Evolutionary conservation across 257 asterid genomes (phyloP).

Genomic region (Solanum pennellii): DNA sequence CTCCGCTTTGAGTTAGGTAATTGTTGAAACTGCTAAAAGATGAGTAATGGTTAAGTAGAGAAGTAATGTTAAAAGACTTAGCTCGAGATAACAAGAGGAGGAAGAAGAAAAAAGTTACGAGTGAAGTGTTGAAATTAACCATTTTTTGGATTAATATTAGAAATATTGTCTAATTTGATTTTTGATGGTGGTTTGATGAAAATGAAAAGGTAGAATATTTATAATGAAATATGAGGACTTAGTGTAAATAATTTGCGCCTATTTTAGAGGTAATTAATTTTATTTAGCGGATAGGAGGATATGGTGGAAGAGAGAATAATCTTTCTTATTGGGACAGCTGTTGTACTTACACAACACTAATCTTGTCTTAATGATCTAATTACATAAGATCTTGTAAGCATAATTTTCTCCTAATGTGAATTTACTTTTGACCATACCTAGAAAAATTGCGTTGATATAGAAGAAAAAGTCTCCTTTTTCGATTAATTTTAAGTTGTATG

Average conservation of each 20-base stretch:
- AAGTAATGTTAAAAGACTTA: conserved; percentile 46
- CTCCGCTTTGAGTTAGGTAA: conserved; percentile 38
- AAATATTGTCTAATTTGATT: background rate
- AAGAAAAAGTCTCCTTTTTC: background rate
- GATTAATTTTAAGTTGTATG: background rate
- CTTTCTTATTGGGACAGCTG: background rate
- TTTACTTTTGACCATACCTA: background rate
- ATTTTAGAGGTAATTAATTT: background rate
- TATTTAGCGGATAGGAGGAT: background rate
- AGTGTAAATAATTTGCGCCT: background rate
- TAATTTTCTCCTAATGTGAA: background rate
- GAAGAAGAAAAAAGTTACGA: conserved; percentile 21
- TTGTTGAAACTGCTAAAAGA: conserved; percentile 42
- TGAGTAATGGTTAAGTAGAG: conserved; percentile 22
- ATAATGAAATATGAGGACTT: background rate
- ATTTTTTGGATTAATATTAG: conserved; percentile 4
- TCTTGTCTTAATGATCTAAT: background rate
- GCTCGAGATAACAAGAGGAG: conserved; percentile 13
- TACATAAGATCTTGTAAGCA: background rate
- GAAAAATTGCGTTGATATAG: background rate
- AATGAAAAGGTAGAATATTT: background rate
- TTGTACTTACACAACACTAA: background rate
- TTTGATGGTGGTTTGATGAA: background rate
- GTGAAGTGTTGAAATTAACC: conserved; percentile 14
- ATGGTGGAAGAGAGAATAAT: background rate